phyloP scores from a whole-genome alignment of 2,329 filamentous ascomycete species.

The Pleurostoma richardsiae region DNA sequence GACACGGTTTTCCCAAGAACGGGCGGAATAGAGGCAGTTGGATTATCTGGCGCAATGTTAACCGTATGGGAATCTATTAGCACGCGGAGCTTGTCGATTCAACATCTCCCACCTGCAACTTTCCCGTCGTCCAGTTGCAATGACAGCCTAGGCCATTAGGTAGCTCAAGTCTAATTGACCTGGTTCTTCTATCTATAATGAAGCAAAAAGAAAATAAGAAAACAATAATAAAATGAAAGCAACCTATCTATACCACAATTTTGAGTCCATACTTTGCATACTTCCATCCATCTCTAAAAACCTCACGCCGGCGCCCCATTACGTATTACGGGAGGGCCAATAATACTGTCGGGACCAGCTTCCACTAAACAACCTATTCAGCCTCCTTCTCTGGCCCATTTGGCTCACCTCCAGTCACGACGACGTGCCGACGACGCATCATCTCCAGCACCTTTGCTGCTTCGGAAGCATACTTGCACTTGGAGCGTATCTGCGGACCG shows the following conservation, averaged over 20 bases:
- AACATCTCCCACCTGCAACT: background rate
- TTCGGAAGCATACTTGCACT: background rate
- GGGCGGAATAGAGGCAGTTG: constrained; percentile 6
- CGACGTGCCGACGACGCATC: constrained; percentile 13
- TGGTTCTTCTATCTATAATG: background rate
- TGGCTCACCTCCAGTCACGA: constrained; percentile 12
- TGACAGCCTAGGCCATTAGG: background rate
- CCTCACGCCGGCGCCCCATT: background rate
- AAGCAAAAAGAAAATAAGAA: background rate
- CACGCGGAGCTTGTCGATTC: constrained; percentile 4
- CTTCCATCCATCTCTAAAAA: background rate
- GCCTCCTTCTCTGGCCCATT: constrained; percentile 10
- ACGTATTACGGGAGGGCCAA: background rate
- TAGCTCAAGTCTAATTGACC: background rate
- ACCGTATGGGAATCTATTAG: constrained; percentile 8
- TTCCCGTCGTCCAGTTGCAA: background rate
- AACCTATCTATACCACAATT: background rate
- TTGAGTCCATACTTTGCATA: background rate
- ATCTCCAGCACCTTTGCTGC: constrained; percentile 4
- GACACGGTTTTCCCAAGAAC: constrained; percentile 9
- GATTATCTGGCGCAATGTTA: constrained; percentile 8
- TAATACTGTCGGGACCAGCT: constrained; percentile 1
- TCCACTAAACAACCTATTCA: constrained; percentile 11
- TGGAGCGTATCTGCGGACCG: constrained; percentile 48
- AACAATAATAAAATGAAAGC: background rate